These are phyloP conservation scores for Cyphellophora europaea DNA, from an alignment of 2,329 filamentous ascomycete species.

Conservation along the genomic window DNA sequence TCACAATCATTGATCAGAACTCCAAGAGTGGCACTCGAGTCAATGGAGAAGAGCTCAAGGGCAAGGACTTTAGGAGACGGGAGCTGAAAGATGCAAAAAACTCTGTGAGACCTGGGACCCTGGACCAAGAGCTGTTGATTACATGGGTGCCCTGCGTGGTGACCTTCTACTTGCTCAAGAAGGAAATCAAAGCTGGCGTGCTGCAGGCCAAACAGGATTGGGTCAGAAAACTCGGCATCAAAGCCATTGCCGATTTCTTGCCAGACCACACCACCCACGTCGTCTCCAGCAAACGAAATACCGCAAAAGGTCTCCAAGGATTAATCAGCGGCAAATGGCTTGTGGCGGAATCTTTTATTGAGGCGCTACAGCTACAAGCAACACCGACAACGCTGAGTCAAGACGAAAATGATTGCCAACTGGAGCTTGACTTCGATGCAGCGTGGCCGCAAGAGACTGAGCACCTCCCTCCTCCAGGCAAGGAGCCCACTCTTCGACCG, in stretches of 20 bases:
- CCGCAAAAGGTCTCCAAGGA: slow-evolving; percentile 75
- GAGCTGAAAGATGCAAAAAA: slow-evolving; percentile 50
- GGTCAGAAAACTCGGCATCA: slow-evolving; percentile 82
- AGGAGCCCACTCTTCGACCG: slow-evolving; percentile 63
- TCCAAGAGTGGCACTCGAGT: slow-evolving; percentile 78
- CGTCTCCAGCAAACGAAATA: slow-evolving; percentile 82
- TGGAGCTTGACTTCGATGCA: slow-evolving; percentile 72
- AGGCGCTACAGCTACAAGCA: slow-evolving; percentile 58
- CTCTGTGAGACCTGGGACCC: slow-evolving; percentile 63
- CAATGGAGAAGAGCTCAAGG: slow-evolving; percentile 62
- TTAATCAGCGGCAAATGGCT: slow-evolving; percentile 73
- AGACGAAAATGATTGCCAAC: slow-evolving; percentile 40
- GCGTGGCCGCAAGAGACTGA: slow-evolving; percentile 68
- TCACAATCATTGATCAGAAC: slow-evolving; percentile 69
- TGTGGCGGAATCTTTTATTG: slow-evolving; percentile 63
- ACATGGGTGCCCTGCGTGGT: slow-evolving; percentile 74
- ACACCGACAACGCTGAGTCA: slow-evolving; percentile 41
- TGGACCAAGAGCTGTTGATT: slow-evolving; percentile 52
- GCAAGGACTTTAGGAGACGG: slow-evolving; percentile 36
- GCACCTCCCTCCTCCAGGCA: slow-evolving; percentile 64
- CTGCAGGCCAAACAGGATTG: slow-evolving; percentile 52
- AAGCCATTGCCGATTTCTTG: slow-evolving; percentile 66
- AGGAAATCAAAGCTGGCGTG: slow-evolving; percentile 58
- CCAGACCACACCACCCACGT: slow-evolving; percentile 71
- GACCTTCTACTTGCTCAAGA: slow-evolving; percentile 66